phyloP scores from a whole-genome alignment of 2,329 filamentous ascomycete species.

The Coniochaeta sp. region DNA sequence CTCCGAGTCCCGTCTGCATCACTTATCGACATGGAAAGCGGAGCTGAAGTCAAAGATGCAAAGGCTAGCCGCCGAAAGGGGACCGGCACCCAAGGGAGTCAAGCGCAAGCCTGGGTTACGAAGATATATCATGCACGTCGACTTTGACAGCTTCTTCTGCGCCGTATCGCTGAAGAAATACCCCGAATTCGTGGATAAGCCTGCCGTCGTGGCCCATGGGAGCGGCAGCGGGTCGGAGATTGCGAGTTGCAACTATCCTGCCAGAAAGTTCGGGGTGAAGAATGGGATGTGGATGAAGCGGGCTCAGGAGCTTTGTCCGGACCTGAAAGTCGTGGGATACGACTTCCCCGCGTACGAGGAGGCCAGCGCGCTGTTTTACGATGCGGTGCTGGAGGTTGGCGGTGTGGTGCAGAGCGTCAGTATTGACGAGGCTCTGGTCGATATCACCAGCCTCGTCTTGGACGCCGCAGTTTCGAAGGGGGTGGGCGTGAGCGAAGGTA shows the following conservation, averaged over 20 bases:
- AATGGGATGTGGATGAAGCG: constrained; percentile 99
- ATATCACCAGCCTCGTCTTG: constrained; percentile 68
- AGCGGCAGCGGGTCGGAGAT: constrained; percentile 85
- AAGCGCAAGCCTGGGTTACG: constrained; percentile 56
- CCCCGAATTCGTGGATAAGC: constrained; percentile 70
- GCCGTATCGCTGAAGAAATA: constrained; percentile 76
- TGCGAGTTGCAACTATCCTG: constrained; percentile 93
- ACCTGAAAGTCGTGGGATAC: constrained; percentile 86
- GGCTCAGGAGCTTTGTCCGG: constrained; percentile 74
- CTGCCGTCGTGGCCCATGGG: constrained; percentile 84
- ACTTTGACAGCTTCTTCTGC: constrained; percentile 98
- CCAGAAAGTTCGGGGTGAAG: constrained; percentile 77
- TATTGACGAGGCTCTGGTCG: constrained; percentile 88
- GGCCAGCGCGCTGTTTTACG: constrained; percentile 82
- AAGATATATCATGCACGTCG: constrained; percentile 86
- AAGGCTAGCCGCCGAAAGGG: constrained; percentile 65
- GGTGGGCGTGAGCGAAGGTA: constrained; percentile 56
- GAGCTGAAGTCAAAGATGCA: constrained; percentile 88
- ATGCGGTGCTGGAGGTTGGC: constrained; percentile 69
- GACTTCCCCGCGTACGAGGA: constrained; percentile 94
- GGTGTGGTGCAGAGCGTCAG: constrained; percentile 93
- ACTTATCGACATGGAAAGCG: constrained; percentile 94
- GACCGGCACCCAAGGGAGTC: constrained; percentile 29
- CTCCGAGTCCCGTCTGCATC: constrained; percentile 87
- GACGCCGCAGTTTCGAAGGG: constrained; percentile 60